Conservation (phyloP, 2,329 filamentous ascomycete genomes). For the Pyrenochaeta sp. region DNA sequence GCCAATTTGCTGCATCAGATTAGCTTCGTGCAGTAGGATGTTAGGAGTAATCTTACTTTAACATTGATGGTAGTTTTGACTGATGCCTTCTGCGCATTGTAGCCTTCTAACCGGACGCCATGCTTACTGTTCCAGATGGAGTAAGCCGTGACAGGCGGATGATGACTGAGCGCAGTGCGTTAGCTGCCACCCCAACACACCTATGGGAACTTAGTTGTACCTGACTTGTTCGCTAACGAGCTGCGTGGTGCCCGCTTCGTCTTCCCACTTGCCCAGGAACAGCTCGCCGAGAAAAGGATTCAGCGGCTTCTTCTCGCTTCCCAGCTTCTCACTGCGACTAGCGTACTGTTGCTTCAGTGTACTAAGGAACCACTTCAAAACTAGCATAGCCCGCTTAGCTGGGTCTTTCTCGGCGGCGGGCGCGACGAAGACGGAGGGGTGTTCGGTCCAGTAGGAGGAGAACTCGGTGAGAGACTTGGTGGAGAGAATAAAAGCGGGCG, state of each 20-base stretch:
- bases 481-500: constrained; percentile 64
- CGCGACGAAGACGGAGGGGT: constrained; percentile 75
- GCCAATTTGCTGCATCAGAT: constrained; percentile 71
- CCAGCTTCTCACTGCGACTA: constrained; percentile 77
- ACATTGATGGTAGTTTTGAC: constrained; percentile 94
- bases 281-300: constrained; percentile 97
- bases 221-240: constrained; percentile 95
- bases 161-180: constrained; percentile 65
- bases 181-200: constrained; percentile 10
- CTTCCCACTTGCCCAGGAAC: constrained; percentile 90
- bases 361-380: constrained; percentile 96
- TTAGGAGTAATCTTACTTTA: constrained; percentile 57
- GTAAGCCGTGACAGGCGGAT: constrained; percentile 95
- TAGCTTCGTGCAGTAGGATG: background rate
- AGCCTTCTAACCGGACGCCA: constrained; percentile 78
- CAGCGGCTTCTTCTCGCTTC: constrained; percentile 96
- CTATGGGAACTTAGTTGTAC: constrained; percentile 47
- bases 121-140: constrained; percentile 87
- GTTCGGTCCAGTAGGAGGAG: constrained; percentile 66
- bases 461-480: constrained; percentile 65
- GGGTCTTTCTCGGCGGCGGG: constrained; percentile 81
- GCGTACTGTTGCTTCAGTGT: constrained; percentile 89
- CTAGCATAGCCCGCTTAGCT: constrained; percentile 81
- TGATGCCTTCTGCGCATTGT: constrained; percentile 95
- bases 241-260: constrained; percentile 80